phyloP scores from a whole-genome alignment of 176 grass and related monocot species.

The Urochloa ruziziensis region DNA sequence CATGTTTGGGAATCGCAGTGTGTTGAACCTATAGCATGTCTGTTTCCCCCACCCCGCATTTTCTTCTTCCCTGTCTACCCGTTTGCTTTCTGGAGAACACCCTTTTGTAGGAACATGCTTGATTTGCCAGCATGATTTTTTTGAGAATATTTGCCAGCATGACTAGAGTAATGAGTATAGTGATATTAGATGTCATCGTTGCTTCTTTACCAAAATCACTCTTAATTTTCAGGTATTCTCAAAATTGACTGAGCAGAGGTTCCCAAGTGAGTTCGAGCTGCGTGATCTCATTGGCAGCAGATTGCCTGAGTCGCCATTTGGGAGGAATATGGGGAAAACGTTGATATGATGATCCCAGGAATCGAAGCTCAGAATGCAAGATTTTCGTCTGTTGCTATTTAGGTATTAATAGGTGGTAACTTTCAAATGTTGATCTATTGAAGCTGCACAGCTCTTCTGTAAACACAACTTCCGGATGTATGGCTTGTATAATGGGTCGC shows the following conservation, averaged over 20 bases:
- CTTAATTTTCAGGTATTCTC: conserved; percentile 74
- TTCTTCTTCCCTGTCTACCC: not conserved
- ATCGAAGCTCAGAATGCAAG: not conserved
- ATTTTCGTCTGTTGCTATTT: not conserved
- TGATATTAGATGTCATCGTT: not conserved
- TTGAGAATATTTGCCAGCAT: too few species aligned
- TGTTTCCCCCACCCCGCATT: not conserved
- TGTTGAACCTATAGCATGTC: not conserved
- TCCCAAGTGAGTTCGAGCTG: conserved; percentile 88
- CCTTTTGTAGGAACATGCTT: not conserved
- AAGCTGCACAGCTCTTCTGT: conserved; percentile 11
- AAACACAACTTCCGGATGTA: not conserved
- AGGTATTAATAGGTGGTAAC: conserved; percentile 4
- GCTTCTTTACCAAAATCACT: conserved; percentile 3
- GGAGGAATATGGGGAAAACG: conserved; percentile 45
- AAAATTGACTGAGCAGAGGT: conserved; percentile 81
- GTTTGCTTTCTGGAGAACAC: not conserved
- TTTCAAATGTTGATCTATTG: not conserved
- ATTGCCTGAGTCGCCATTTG: conserved; percentile 52
- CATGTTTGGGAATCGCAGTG: not conserved
- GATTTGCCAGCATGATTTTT: too few species aligned
- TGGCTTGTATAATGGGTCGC: conserved; percentile 31
- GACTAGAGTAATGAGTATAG: not conserved
- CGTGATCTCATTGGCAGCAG: conserved; percentile 72
- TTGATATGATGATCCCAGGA: not conserved